Base-by-base conservation (phyloP, 768 basidiomycete species). In the Leucocoprinus birnbaumii region DNA sequence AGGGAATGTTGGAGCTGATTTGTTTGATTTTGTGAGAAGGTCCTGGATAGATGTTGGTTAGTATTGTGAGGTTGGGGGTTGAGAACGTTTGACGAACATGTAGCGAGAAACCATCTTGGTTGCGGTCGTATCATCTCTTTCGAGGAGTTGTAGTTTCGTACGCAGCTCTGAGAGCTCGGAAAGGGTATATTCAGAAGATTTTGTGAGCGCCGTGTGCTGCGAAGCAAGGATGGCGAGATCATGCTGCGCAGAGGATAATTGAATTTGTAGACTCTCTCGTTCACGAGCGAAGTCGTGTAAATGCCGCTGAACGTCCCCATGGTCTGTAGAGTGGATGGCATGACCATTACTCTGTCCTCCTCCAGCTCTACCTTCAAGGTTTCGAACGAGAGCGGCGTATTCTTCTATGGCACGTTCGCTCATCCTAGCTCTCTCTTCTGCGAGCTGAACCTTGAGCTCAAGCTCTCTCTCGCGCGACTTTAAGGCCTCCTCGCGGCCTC, bases 51-150 rank as follows among this genome's bases (percentile, higher is more conserved):
- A 48, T 19, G 43, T 47, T 10, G 38, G 14, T 25, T 50, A 5
- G 11, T 43, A 21, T 46, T 31, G 41, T 37, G 8, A 48, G 31
- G 46, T n/a, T n/a, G n/a, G 48, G 27, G 16, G 45, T 35, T 31
- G 11, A 11, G 11, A 5, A 31, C 42, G 10, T 22, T 35, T 14
- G 14, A 73, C 84, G 53, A 60, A 91, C 91, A 92, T 93, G 66
- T 93, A 93, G 35, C 88, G 81, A 24, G 89, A 82, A 25, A 94
- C 91, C 82, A 92, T 88, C 62, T 85, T 88, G 11, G 86, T 85
- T 2, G 91, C 90, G 0, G 86, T 80, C n/a, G 74, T 79, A 54
- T 92, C 89, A 47, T 91, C 87, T 16, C 83, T 65, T 59, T 74
- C 71, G 45, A 81, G 71, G 60, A 72, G 75, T 50, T 87, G 79